These are phyloP conservation scores for Cytospora mali DNA, from an alignment of 2,329 filamentous ascomycete species.

Conservation along the genomic window DNA sequence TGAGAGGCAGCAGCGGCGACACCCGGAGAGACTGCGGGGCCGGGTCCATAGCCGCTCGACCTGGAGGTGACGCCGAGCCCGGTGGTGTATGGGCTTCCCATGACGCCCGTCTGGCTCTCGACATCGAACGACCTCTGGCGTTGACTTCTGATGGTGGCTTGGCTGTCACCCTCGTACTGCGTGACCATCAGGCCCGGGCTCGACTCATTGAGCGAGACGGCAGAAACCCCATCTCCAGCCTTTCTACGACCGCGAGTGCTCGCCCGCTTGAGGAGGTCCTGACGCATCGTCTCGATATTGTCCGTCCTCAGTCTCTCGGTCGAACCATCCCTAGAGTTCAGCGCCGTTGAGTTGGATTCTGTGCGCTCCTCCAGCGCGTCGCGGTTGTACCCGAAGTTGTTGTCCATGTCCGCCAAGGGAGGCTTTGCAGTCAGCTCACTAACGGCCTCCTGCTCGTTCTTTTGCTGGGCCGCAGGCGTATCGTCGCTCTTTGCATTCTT, in stretches of 20 bases:
- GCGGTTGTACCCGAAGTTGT: slow-evolving; percentile 21
- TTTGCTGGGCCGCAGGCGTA: slow-evolving; percentile 29
- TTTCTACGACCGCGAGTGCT: slow-evolving; percentile 24
- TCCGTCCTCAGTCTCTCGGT: slow-evolving; percentile 17
- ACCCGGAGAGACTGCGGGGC: slow-evolving; percentile 12
- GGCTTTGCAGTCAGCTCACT: slow-evolving; percentile 33
- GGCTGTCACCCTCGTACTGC: slow-evolving; percentile 17
- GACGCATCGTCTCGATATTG: slow-evolving; percentile 24
- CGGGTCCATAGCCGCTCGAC: not conserved
- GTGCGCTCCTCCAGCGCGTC: slow-evolving; percentile 6
- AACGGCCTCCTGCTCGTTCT: slow-evolving; percentile 35
- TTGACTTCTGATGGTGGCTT: not conserved
- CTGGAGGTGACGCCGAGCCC: slow-evolving; percentile 9
- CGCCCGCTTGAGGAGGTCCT: slow-evolving; percentile 21
- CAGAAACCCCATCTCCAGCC: slow-evolving; percentile 23
- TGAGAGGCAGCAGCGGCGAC: slow-evolving; percentile 22
- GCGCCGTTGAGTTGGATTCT: slow-evolving; percentile 14
- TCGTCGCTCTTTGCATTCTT: slow-evolving; percentile 29
- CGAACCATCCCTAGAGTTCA: slow-evolving; percentile 22
- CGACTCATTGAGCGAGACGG: slow-evolving; percentile 6
- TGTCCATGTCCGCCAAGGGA: slow-evolving; percentile 16
- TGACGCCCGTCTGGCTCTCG: slow-evolving; percentile 10
- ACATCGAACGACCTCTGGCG: slow-evolving; percentile 25
- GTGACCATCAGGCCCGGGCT: slow-evolving; percentile 23
- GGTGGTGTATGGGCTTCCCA: slow-evolving; percentile 9